Evolutionary conservation across 1,139 yeast genomes (phyloP), one percentile per base, ranked within the genome.

Genomic region (Yamadazyma mexicana): DNA sequence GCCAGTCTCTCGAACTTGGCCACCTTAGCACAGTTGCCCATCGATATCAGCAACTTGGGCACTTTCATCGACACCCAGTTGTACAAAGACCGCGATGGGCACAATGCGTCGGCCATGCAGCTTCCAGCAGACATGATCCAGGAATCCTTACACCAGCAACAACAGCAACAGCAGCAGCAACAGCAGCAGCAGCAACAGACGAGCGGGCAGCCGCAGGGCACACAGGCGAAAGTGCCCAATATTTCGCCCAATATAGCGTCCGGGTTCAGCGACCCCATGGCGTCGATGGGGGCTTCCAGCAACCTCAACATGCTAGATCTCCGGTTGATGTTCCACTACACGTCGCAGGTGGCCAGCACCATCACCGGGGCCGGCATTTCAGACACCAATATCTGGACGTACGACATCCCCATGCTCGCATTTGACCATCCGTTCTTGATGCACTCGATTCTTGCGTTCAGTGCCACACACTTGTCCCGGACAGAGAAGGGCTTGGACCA

Each of bases 361-460:
- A 87, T 91, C 36, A 86, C 95, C 0, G 87, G 85, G 1, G 95
- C 96, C 1, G 96, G 96, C 2, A 87, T 89, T 27, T 83, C 94
- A 15, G 95, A 86, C 49, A 81, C 87, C 25, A 79, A 83, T 49
- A 85, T 91, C 27, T 91, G 98, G 98, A 79, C 82, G 40, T 79
- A 77, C 38, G 95, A 87, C 51, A 87, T 91, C 14, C 96, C 97
- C 1, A 79, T 81, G 69, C 68, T 91, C 45, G 96, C 97, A 7
- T 88, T 91, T 61, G 80, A 84, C 43, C 83, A 83, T 59, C 96
- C 96, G 14, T 89, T 87, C 53, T 67, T 91, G 49, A 89, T 91
- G 97, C 97, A 91, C 60, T 81, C 95, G 1, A 73, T 91, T 3
- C 66, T 91, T 40, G 95, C 96, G 12, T 87, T 91, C 53, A 81